These are phyloP conservation scores for Hepatocystis sp. DNA, from an alignment of 169 alveolate genomes.

Conservation along the genomic window DNA sequence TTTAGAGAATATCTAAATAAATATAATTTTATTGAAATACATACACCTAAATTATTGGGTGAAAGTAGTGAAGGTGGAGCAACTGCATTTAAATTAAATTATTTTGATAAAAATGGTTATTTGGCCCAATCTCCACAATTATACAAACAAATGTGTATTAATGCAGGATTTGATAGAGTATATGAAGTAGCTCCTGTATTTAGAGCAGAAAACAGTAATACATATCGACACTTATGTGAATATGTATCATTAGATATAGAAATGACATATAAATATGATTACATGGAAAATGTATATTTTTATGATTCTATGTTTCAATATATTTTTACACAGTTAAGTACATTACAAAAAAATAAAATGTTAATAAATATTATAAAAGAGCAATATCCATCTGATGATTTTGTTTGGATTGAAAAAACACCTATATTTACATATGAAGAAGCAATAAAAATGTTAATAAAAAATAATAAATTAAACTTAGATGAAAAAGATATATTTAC, in stretches of 20 bases:
- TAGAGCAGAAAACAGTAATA: constrained; percentile 99
- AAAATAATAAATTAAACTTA: constrained; percentile 76
- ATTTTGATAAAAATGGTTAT: constrained; percentile 91
- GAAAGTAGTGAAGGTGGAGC: constrained; percentile 99
- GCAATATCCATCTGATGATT: constrained; percentile 64
- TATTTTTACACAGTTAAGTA: constrained; percentile 93
- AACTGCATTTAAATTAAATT: constrained; percentile 94
- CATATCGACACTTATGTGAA: constrained; percentile 99
- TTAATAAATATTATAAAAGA: constrained; percentile 49
- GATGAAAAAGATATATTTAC: constrained; percentile 88
- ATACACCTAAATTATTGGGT: constrained; percentile 98
- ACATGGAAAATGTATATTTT: constrained; percentile 96
- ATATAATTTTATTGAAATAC: constrained; percentile 97
- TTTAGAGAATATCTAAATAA: constrained; percentile 93
- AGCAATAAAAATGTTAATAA: constrained; percentile 86
- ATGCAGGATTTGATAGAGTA: constrained; percentile 97
- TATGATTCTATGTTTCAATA: constrained; percentile 92
- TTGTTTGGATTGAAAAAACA: constrained; percentile 55
- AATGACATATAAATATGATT: constrained; percentile 97
- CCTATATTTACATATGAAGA: constrained; percentile 76
- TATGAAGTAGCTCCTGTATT: constrained; percentile 99
- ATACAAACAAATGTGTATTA: constrained; percentile 99
- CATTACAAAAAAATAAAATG: constrained; percentile 34
- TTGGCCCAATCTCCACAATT: constrained; percentile 99
- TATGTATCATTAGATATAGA: constrained; percentile 99